phyloP scores from a whole-genome alignment of 805 yeast genomes.

The Ogataea trehaloabstinens region DNA sequence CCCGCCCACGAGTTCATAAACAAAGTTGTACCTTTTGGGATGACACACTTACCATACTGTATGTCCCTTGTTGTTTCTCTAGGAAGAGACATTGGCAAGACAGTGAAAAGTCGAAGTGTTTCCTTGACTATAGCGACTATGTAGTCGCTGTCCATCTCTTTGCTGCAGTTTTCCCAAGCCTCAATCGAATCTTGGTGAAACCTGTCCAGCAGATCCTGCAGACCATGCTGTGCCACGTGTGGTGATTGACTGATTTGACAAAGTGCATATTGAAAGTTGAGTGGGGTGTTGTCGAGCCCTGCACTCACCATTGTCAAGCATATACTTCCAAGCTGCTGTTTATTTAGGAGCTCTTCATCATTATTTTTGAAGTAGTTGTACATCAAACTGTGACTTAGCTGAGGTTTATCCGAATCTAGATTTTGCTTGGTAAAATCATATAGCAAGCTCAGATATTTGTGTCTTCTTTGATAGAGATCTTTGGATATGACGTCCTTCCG shows the following conservation, averaged over 20 bases:
- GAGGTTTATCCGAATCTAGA: constrained; percentile 7
- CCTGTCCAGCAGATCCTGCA: constrained; percentile 34
- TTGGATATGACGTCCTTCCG: constrained; percentile 17
- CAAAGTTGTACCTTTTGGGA: constrained; percentile 57
- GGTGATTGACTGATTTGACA: constrained; percentile 53
- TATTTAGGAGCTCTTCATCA: constrained; percentile 24
- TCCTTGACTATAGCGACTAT: constrained; percentile 61
- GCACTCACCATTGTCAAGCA: constrained; percentile 79
- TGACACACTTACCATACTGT: constrained; percentile 34
- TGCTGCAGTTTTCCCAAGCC: constrained; percentile 27
- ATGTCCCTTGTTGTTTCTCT: constrained; percentile 55
- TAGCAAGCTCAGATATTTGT: constrained; percentile 45
- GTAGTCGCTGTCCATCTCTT: constrained; percentile 41
- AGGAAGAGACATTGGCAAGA: constrained; percentile 66
- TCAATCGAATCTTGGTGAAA: constrained; percentile 26
- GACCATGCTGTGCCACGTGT: constrained; percentile 43
- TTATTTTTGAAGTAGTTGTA: constrained; percentile 24
- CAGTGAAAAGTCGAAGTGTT: constrained; percentile 60
- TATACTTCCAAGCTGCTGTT: constrained; percentile 50
- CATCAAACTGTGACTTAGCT: constrained; percentile 21
- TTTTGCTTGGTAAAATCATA: constrained; percentile 26
- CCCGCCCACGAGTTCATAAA: constrained; percentile 71
- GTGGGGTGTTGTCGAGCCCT: constrained; percentile 70
- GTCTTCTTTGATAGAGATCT: constrained; percentile 42
- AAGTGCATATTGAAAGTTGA: constrained; percentile 57